A percentile compares a stretch with the other conserved stretches of the same genome.
Evolutionary conservation across 176 grass and related monocot genomes (phyloP).

Genomic region (Themeda triandra): DNA sequence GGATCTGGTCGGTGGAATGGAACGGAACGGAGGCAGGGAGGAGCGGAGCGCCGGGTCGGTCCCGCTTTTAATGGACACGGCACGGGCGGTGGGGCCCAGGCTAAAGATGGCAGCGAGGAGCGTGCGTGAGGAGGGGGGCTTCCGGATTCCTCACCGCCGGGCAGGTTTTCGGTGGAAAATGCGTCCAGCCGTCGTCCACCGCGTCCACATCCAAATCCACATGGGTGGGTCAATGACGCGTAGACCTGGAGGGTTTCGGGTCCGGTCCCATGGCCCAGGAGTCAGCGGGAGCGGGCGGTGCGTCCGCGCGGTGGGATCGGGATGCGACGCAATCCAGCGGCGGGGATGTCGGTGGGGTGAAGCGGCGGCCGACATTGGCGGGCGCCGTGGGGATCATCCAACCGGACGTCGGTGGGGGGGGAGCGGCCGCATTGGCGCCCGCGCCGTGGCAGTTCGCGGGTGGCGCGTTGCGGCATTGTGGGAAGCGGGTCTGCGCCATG

Average conservation of each 20-base stretch:
- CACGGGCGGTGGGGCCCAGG: slow-evolving; percentile 1
- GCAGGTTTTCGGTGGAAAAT: background rate
- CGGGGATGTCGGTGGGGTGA: slow-evolving; percentile 13
- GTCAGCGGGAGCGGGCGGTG: background rate
- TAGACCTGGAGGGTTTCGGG: background rate
- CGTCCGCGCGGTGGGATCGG: background rate
- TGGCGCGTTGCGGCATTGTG: background rate
- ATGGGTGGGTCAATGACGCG: background rate
- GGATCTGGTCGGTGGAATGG: background rate
- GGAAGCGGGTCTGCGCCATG: no score
- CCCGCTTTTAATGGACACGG: slow-evolving; percentile 10
- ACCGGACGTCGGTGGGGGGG: no score
- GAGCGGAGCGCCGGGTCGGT: background rate
- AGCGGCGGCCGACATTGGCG: no score
- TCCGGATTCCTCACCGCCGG: background rate
- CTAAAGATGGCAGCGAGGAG: slow-evolving; percentile 29
- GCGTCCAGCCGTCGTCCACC: background rate
- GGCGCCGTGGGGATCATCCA: background rate
- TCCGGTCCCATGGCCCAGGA: background rate
- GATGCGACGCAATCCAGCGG: background rate
- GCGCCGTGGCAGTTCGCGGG: background rate
- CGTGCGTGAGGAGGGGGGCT: background rate
- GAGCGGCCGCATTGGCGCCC: no score
- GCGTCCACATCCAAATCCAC: background rate
- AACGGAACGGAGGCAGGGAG: background rate